phyloP scores from a whole-genome alignment of 1,284 basidiomycete species.

The Xerocomus nothofagi region DNA sequence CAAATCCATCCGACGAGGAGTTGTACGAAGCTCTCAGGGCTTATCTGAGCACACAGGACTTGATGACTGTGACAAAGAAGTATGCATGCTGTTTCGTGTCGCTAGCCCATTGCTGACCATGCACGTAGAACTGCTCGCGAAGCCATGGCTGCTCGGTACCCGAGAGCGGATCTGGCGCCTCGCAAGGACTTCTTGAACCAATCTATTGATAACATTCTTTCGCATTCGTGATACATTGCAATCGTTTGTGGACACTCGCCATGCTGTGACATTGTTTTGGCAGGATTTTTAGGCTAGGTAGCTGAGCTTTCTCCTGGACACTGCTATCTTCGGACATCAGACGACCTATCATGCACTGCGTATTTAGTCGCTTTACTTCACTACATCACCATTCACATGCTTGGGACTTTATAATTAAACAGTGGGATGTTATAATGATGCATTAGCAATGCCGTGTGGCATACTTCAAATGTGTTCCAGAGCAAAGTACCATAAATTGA shows the following conservation, averaged over 20 bases:
- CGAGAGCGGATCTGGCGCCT: constrained; percentile 79
- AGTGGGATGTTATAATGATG: constrained; percentile 13
- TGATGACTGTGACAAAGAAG: constrained; percentile 95
- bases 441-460: constrained; percentile 4
- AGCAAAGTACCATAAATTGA: constrained; percentile 10
- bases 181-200: constrained; percentile 86
- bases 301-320: constrained; percentile 9
- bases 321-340: constrained; percentile 11
- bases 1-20: constrained; percentile 83
- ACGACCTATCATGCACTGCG: constrained; percentile 4
- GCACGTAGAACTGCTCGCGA: constrained; percentile 75
- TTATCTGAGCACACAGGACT: constrained; percentile 87
- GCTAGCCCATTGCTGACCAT: constrained; percentile 12
- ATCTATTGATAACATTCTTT: constrained; percentile 87
- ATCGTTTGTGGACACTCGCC: constrained; percentile 11
- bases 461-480: neutral
- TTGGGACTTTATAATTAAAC: constrained; percentile 13
- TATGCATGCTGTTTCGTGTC: constrained; percentile 41
- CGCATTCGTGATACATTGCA: constrained; percentile 53
- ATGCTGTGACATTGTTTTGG: constrained; percentile 5
- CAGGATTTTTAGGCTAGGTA: constrained; percentile 7
- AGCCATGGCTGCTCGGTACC: constrained; percentile 83
- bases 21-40: constrained; percentile 74
- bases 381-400: constrained; percentile 6
- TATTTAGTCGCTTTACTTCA: constrained; percentile 6